phyloP scores from a whole-genome alignment of 2,329 filamentous ascomycete species.

The Aspergillus versicolor region DNA sequence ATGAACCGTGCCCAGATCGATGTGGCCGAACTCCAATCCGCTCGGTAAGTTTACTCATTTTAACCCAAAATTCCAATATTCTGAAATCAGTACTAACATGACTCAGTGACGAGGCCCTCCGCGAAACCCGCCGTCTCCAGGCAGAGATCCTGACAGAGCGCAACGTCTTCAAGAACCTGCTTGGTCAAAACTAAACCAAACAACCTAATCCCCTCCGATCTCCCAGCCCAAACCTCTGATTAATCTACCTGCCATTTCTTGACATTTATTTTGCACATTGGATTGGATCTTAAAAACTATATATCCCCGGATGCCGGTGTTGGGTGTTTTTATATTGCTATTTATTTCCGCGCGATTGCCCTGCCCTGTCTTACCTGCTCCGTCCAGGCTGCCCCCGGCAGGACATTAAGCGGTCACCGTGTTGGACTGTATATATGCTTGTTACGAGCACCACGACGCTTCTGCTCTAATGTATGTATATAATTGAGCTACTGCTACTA shows the following conservation, averaged over 20 bases:
- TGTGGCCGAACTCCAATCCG: conserved; percentile 70
- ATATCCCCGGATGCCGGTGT: conserved; percentile 9
- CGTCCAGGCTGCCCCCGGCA: neutral
- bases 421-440: conserved; percentile 12
- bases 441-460: conserved; percentile 13
- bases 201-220: neutral
- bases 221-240: neutral
- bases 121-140: conserved; percentile 69
- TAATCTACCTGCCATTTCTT: neutral
- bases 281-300: neutral
- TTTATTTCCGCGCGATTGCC: neutral
- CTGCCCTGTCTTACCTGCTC: no score
- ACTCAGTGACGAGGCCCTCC: conserved; percentile 67
- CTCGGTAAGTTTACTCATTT: conserved; percentile 36
- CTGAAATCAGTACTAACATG: conserved; percentile 19
- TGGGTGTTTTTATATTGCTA: neutral
- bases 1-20: conserved; percentile 84
- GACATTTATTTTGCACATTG: neutral
- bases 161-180: conserved; percentile 56
- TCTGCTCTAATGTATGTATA: conserved; percentile 13
- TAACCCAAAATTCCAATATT: neutral
- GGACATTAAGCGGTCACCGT: neutral
- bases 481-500: neutral
- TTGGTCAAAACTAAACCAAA: conserved; percentile 23
- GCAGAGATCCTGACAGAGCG: conserved; percentile 64